Conservation (phyloP, 345 rosid genomes). For the Rhodamnia rubescens region DNA sequence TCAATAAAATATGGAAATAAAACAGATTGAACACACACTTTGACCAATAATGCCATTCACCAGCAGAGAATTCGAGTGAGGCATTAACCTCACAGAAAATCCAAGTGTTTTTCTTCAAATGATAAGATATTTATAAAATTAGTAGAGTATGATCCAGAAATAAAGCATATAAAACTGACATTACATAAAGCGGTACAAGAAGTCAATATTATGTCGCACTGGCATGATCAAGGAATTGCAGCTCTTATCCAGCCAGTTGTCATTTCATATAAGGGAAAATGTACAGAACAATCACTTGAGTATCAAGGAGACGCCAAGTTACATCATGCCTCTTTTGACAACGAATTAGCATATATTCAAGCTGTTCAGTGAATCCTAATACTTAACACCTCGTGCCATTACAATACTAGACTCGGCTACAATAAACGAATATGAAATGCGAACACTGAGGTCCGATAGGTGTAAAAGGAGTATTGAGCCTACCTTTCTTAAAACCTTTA, state of each 20-base stretch:
- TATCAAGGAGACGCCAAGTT: neutral
- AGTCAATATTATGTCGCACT: neutral
- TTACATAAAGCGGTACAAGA: neutral
- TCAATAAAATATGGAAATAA: neutral
- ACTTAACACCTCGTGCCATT: neutral
- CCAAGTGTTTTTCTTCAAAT: neutral
- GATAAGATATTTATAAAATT: neutral
- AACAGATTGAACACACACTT: neutral
- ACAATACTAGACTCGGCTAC: neutral
- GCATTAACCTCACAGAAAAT: neutral
- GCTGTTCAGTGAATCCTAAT: neutral
- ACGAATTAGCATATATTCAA: neutral
- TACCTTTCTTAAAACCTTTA: constrained; percentile 84
- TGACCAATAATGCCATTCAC: neutral
- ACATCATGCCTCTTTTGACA: neutral
- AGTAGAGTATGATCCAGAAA: neutral
- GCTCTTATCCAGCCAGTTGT: neutral
- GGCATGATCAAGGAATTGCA: neutral
- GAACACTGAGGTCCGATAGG: neutral
- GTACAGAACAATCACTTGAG: neutral
- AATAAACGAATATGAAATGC: neutral
- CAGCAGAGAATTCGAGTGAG: neutral
- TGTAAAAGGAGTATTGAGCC: constrained; percentile 2
- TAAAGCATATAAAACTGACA: neutral
- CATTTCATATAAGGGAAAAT: too few species aligned